phyloP scores from a whole-genome alignment of 306 rosid species.

The Mimosa bimucronata region DNA sequence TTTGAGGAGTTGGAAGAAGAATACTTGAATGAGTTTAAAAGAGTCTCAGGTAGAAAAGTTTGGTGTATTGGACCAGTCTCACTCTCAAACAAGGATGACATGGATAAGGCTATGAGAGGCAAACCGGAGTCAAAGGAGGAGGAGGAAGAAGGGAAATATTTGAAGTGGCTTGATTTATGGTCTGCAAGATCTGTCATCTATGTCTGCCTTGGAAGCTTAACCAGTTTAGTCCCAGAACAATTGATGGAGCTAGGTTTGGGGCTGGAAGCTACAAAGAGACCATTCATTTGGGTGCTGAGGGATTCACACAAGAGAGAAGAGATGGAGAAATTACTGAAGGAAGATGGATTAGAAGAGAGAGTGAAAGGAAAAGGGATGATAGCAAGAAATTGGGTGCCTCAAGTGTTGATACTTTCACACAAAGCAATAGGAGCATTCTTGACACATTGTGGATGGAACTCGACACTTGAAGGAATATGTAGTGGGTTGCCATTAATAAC shows the following conservation, averaged over 20 bases:
- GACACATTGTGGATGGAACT: slow-evolving; percentile 71
- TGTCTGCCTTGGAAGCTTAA: slow-evolving; percentile 52
- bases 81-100: slow-evolving; percentile 26
- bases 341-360: slow-evolving; percentile 53
- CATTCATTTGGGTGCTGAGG: slow-evolving; percentile 73
- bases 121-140: slow-evolving; percentile 18
- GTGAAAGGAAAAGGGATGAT: slow-evolving; percentile 48
- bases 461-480: slow-evolving; percentile 51
- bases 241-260: slow-evolving; percentile 57
- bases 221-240: slow-evolving; percentile 36
- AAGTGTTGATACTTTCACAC: slow-evolving; percentile 54
- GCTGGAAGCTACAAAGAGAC: slow-evolving; percentile 53
- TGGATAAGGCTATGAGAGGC: slow-evolving; percentile 52
- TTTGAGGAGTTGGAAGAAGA: slow-evolving; percentile 49
- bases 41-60: slow-evolving; percentile 17
- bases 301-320: slow-evolving; percentile 36
- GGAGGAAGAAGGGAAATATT: slow-evolving; percentile 5
- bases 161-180: slow-evolving; percentile 54
- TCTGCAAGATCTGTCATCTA: slow-evolving; percentile 44
- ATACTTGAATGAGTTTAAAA: slow-evolving; percentile 35
- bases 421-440: slow-evolving; percentile 51
- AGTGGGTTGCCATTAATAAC: slow-evolving; percentile 57
- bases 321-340: slow-evolving; percentile 41
- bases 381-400: slow-evolving; percentile 65
- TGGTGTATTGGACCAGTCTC: slow-evolving; percentile 68